A percentile compares a stretch with the other conserved stretches of the same genome.
These are phyloP conservation scores for Plasmodium gonderi DNA, from an alignment of 169 alveolate genomes.

Conservation along the genomic window DNA sequence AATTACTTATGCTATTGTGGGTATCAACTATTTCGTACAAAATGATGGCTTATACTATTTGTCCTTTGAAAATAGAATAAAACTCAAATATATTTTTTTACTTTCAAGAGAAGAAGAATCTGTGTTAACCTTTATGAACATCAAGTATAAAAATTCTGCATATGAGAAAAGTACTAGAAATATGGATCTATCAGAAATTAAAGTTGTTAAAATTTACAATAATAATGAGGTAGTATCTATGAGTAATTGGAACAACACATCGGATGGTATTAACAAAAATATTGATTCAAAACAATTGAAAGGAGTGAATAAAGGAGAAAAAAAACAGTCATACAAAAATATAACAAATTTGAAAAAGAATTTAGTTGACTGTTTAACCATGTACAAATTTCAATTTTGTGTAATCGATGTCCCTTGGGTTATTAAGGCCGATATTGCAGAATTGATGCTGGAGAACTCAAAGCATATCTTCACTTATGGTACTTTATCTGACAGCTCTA, in stretches of 20 bases:
- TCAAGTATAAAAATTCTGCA: slow-evolving; percentile 1
- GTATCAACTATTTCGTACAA: slow-evolving; percentile 52
- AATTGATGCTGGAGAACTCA: slow-evolving; percentile 5
- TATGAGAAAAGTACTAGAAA: slow-evolving; percentile 2
- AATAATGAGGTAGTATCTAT: slow-evolving; percentile 6
- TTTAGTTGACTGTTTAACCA: neutral
- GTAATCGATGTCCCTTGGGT: slow-evolving; percentile 67
- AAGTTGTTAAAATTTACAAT: slow-evolving; percentile 8
- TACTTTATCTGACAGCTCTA: slow-evolving; percentile 21
- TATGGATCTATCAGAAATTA: slow-evolving; percentile 11
- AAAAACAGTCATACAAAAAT: slow-evolving; percentile 7
- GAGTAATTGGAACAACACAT: neutral
- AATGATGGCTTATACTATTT: slow-evolving; percentile 61
- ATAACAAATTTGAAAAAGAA: slow-evolving; percentile 10
- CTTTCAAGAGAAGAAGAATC: slow-evolving; percentile 58
- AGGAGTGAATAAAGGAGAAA: neutral
- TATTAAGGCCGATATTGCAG: slow-evolving; percentile 33
- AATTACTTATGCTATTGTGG: slow-evolving; percentile 57
- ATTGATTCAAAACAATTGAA: neutral
- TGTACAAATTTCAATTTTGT: slow-evolving; percentile 38
- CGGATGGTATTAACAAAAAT: neutral
- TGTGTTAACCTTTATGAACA: slow-evolving; percentile 14
- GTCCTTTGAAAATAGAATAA: slow-evolving; percentile 50
- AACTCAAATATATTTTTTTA: slow-evolving; percentile 34
- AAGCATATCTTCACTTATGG: slow-evolving; percentile 67